Conservation (phyloP, 306 rosid species). For the Clitoria ternatea region DNA sequence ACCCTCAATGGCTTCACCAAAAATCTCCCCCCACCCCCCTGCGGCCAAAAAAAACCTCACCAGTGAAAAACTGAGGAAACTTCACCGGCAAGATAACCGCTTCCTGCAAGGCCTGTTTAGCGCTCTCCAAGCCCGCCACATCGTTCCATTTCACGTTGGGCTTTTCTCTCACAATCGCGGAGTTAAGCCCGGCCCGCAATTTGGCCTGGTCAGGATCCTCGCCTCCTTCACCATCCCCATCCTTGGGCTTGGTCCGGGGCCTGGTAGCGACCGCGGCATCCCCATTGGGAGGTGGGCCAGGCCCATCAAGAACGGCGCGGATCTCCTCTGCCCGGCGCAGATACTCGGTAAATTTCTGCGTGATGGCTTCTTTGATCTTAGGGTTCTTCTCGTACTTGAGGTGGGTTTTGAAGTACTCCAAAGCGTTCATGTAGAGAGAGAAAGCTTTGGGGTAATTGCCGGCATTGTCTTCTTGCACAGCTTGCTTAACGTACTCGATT, state of each 20-base stretch:
- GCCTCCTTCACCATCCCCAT: conserved; percentile 72
- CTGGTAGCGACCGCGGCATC: conserved; percentile 84
- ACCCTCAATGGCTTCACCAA: not conserved
- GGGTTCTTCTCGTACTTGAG: conserved; percentile 98
- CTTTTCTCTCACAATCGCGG: conserved; percentile 90
- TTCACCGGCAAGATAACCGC: conserved; percentile 93
- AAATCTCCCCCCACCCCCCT: too few species aligned
- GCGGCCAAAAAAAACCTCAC: conserved; percentile 34
- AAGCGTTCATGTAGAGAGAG: conserved; percentile 89
- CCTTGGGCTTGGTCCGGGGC: conserved; percentile 91
- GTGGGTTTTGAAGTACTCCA: conserved; percentile 92
- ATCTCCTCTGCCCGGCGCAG: conserved; percentile 99
- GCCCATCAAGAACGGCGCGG: conserved; percentile 88
- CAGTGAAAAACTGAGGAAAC: conserved; percentile 96
- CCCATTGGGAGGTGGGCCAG: conserved; percentile 75
- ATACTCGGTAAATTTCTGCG: conserved; percentile 94
- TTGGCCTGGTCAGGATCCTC: conserved; percentile 90
- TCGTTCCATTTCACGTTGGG: conserved; percentile 97
- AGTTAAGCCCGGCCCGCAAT: conserved; percentile 82
- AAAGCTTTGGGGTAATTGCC: conserved; percentile 93
- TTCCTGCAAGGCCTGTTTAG: conserved; percentile 94
- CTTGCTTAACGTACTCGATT: conserved; percentile 95
- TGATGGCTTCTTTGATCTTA: conserved; percentile 88
- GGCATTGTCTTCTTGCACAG: conserved; percentile 82
- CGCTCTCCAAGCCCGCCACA: conserved; percentile 95